Conservation (phyloP, 2,329 filamentous ascomycete species). For the Colletotrichum godetiae region DNA sequence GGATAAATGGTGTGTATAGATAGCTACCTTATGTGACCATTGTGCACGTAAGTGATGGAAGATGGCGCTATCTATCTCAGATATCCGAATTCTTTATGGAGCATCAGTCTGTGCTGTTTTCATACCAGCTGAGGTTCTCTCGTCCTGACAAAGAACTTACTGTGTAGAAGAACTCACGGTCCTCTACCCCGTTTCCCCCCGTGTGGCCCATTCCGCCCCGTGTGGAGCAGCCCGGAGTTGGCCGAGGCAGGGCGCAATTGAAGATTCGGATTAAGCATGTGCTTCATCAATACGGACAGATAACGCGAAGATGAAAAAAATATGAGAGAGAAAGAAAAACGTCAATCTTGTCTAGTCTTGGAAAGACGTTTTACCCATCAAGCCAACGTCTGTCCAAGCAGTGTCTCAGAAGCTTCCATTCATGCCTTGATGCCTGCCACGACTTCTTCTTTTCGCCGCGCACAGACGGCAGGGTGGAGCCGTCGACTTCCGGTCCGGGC, state of each 20-base stretch:
- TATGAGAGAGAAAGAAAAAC: neutral
- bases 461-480: constrained; percentile 28
- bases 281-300: neutral
- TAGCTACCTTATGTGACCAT: neutral
- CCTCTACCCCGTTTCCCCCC: constrained; percentile 4
- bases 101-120: neutral
- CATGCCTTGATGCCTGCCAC: constrained; percentile 24
- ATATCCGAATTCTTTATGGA: neutral
- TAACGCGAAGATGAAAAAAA: neutral
- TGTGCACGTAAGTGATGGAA: neutral
- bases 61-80: neutral
- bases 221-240: constrained; percentile 28
- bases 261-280: neutral
- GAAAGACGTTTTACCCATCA: neutral
- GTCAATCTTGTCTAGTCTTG: neutral
- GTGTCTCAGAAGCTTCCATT: constrained; percentile 35
- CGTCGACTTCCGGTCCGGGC: constrained; percentile 25
- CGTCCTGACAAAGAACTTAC: neutral
- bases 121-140: neutral
- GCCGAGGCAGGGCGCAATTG: constrained; percentile 13
- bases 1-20: neutral
- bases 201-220: neutral
- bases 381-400: constrained; percentile 24
- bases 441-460: constrained; percentile 25
- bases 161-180: neutral